Evolutionary conservation across 441 rosid genomes (phyloP), one percentile per base, ranked within the genome.

Genomic region (Metrosideros polymorpha): DNA sequence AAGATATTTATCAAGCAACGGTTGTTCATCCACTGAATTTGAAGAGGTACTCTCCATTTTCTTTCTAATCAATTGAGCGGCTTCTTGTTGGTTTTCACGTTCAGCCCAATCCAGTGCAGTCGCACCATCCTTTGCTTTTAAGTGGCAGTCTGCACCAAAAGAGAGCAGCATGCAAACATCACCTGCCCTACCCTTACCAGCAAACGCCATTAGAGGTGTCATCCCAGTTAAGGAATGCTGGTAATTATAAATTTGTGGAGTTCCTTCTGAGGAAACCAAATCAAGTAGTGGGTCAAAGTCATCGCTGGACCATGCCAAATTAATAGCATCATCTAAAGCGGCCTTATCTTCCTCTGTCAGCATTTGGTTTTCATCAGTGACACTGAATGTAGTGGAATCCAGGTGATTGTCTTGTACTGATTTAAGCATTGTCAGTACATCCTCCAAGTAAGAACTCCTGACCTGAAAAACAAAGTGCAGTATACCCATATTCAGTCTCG

Each of bases 161-260:
- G 99, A 93, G 83, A 98, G 96, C 86, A 96, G 99, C 96, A 93
- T 93, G 93, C 97, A 94, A 88, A 95, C 95, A 88, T 96, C 97
- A 83, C 90, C 91, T 79, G 94, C 93, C 89, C 95, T 93, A n/a
- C 99, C 99, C 92, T 94, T 98, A 84, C 91, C 97, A 93, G 98
- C 94, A 90, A 95, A 94, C 85, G 95, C 96, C 98, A 96, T 98
- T 86, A 98, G 89, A 89, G 99, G 98, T 5, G 98, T 93, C 89
- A 94, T 86, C 87, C 96, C 95, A 66, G 91, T 92, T 83, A 84
- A 88, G 85, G 96, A 92, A 89, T 96, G 96, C 92, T 92, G 99
- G 90, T 94, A 94, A 84, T 98, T 92, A 87, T 94, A 93, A 85
- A 94, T 89, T 89, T 91, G 85, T 9, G 91, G 89, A 85, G 86